Evolutionary conservation across 176 grass and related monocot genomes (phyloP).

Genomic region (Elaeis guineensis): DNA sequence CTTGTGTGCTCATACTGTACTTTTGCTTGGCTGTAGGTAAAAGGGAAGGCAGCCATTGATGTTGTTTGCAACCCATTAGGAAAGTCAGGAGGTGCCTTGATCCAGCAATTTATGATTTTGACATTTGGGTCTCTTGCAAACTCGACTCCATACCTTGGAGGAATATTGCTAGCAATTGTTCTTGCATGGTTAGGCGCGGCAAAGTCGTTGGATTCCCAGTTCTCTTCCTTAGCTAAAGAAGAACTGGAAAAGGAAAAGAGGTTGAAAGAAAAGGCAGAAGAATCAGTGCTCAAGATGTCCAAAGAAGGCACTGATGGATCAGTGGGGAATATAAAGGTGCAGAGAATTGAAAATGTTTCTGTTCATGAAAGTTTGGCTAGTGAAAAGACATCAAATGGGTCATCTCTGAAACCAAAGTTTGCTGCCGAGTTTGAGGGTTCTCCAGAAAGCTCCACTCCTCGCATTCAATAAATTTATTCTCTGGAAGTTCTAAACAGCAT

Average conservation of each 20-base stretch:
- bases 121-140: constrained; percentile 76
- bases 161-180: constrained; percentile 62
- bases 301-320: too few relatives aligned
- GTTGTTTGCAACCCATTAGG: constrained; percentile 87
- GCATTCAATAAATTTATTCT: too few relatives aligned
- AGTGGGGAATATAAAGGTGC: background rate
- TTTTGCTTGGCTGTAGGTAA: constrained; percentile 33
- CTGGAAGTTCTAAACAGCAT: too few relatives aligned
- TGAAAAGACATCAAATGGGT: constrained; percentile 8
- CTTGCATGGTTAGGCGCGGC: constrained; percentile 58
- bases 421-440: background rate
- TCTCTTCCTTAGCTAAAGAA: constrained; percentile 27
- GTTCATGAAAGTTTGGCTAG: background rate
- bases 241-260: constrained; percentile 15
- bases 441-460: background rate
- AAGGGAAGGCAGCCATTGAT: constrained; percentile 91
- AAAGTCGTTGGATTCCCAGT: constrained; percentile 63
- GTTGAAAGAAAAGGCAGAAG: background rate
- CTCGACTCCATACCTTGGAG: constrained; percentile 80
- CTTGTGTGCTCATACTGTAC: background rate
- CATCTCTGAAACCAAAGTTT: background rate
- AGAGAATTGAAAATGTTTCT: background rate
- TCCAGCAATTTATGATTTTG: constrained; percentile 87
- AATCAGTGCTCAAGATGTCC: background rate
- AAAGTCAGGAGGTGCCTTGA: constrained; percentile 71